Evolutionary conservation across 148 eudicot genomes (phyloP).

Genomic region (Drosera capensis): DNA sequence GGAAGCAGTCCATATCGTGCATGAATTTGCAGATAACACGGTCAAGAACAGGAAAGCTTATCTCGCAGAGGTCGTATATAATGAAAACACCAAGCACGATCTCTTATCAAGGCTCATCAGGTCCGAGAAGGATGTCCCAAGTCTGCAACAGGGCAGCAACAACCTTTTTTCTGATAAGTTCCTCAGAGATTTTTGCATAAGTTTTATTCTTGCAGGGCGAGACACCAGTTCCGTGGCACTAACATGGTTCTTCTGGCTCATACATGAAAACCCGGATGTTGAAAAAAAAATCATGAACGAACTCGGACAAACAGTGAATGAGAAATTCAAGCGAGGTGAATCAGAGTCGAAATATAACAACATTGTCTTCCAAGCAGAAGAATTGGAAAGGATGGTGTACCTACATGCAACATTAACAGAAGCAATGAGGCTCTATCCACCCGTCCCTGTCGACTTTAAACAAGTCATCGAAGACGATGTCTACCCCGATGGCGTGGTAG

Average conservation of each 20-base stretch:
- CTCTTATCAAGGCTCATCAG: slow-evolving; percentile 40
- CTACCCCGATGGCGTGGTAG: slow-evolving; percentile 25
- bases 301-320: slow-evolving; percentile 2
- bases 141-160: not conserved
- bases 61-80: slow-evolving; percentile 1
- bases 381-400: slow-evolving; percentile 37
- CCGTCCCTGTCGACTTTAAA: slow-evolving; percentile 43
- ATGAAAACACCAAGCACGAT: slow-evolving; percentile 11
- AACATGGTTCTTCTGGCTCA: slow-evolving; percentile 48
- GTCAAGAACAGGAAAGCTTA: slow-evolving; percentile 37
- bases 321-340: not conserved
- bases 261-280: slow-evolving; percentile 25
- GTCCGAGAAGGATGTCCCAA: slow-evolving; percentile 7
- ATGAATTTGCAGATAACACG: slow-evolving; percentile 36
- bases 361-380: slow-evolving; percentile 17
- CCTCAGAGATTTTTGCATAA: slow-evolving; percentile 34
- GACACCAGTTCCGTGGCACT: slow-evolving; percentile 50
- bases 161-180: slow-evolving; percentile 16
- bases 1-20: slow-evolving; percentile 24
- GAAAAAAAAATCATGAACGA: slow-evolving; percentile 27
- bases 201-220: slow-evolving; percentile 44
- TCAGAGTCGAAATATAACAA: too few species aligned
- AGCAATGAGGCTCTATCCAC: slow-evolving; percentile 32
- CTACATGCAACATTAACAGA: slow-evolving; percentile 41
- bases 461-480: slow-evolving; percentile 33